Evolutionary conservation across 345 rosid species (phyloP), one percentile per base, ranked within the genome.

Genomic region (Citrus unshiu): DNA sequence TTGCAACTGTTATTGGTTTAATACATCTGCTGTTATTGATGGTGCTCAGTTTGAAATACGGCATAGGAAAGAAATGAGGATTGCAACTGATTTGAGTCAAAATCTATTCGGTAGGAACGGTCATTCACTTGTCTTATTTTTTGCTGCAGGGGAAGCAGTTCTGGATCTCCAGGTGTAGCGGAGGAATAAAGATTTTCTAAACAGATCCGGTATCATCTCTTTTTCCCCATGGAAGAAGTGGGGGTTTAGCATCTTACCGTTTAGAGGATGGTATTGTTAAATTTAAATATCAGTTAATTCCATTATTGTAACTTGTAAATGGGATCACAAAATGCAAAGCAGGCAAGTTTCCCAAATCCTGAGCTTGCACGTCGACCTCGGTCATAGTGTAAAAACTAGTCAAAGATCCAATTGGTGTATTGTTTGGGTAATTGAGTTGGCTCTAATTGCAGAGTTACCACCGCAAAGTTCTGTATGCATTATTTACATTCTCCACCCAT

Each of bases 141-240:
- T 73, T 9, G 22, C 40, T 75, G 81, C 86, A 89, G 93, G 93
- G 61, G 93, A 87, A 81, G 86, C 89, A 68, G 86, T 80, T 74
- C 76, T 63, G 19, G 88, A 85, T 80, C 77, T 78, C 67, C 84
- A 79, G 77, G 84, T 75, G 74, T 88, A 88, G 85, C 27, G 16
- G 22, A 80, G 8, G 77, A 60, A 78, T 43, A 68, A 46, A 59
- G 73, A 46, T 59, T 73, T 35, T 69, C 16, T 75, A 46, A 22
- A 49, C 58, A 40, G 68, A 73, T 74, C n/a, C 57, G 78, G 82
- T 57, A 64, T 68, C n/a, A 75, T 75, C 65, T 78, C 61, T 61
- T 80, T 51, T 14, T 19, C 70, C 84, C 81, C 75, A 63, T 6
- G 25, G 72, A 82, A 63, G 66, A 21, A 70, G 30, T 2, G 77